Percentiles rank a stretch among this genome's conserved stretches.
These are phyloP conservation scores for Cercospora zeae-maydis DNA, from an alignment of 2,329 filamentous ascomycete genomes.

Conservation along the genomic window DNA sequence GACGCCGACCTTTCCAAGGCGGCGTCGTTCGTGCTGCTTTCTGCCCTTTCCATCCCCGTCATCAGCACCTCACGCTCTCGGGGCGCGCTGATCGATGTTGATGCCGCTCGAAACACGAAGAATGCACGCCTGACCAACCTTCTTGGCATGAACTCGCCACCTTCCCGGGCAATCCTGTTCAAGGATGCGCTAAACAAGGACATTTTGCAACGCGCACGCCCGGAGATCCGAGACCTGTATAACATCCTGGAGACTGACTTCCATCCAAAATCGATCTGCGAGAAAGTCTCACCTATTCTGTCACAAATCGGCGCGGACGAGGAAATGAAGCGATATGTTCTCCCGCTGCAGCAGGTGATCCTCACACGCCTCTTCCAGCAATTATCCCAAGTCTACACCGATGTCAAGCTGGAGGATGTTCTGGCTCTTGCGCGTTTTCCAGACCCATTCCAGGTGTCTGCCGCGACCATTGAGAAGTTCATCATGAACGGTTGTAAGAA, in stretches of 20 bases:
- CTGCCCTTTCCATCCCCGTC: slow-evolving; percentile 94
- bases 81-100: slow-evolving; percentile 91
- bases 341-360: slow-evolving; percentile 96
- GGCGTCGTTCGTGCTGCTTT: slow-evolving; percentile 91
- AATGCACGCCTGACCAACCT: slow-evolving; percentile 95
- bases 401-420: slow-evolving; percentile 90
- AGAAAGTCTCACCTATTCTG: slow-evolving; percentile 96
- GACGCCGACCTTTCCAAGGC: slow-evolving; percentile 91
- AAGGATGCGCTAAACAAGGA: slow-evolving; percentile 94
- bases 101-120: slow-evolving; percentile 97
- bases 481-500: slow-evolving; percentile 99
- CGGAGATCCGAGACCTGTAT: slow-evolving; percentile 95
- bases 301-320: slow-evolving; percentile 87
- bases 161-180: slow-evolving; percentile 86
- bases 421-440: slow-evolving; percentile 93
- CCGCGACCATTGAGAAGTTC: slow-evolving; percentile 95
- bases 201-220: slow-evolving; percentile 83
- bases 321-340: slow-evolving; percentile 96
- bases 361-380: slow-evolving; percentile 98
- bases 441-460: slow-evolving; percentile 88
- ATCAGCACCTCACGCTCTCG: slow-evolving; percentile 97
- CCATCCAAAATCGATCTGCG: slow-evolving; percentile 96
- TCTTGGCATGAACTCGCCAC: slow-evolving; percentile 84
- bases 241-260: slow-evolving; percentile 99
- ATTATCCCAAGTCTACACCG: slow-evolving; percentile 97